These are phyloP conservation scores for Cladophialophora exuberans DNA, from an alignment of 2,329 filamentous ascomycete species.

Conservation along the genomic window DNA sequence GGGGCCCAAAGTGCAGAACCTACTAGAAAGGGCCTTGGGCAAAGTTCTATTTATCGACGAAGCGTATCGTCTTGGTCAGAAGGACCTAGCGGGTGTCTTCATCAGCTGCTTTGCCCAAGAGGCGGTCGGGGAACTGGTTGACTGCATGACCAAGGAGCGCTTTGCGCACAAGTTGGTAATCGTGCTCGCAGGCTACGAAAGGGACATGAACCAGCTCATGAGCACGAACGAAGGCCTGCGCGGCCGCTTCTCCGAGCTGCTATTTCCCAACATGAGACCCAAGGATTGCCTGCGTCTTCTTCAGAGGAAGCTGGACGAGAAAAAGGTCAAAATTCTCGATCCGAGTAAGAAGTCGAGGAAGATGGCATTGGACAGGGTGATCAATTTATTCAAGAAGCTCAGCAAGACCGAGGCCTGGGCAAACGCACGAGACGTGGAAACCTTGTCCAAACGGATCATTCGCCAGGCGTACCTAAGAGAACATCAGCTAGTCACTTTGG, in stretches of 20 bases:
- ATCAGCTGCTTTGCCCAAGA: conserved; percentile 64
- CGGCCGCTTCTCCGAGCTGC: conserved; percentile 20
- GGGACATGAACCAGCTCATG: conserved; percentile 21
- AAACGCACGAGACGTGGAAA: neutral
- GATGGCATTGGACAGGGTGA: neutral
- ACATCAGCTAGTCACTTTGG: no score
- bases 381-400: neutral
- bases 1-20: no score
- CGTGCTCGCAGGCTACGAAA: conserved; percentile 26
- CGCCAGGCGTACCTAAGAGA: no score
- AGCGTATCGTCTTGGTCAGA: conserved; percentile 71
- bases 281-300: conserved; percentile 53
- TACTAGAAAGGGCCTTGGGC: no score
- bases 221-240: conserved; percentile 15
- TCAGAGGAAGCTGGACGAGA: conserved; percentile 9
- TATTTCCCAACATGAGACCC: conserved; percentile 43
- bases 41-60: conserved; percentile 79
- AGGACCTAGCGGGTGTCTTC: no score
- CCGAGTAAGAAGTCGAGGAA: neutral
- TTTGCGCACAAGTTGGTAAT: conserved; percentile 23
- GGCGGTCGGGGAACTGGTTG: conserved; percentile 37
- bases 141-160: conserved; percentile 23
- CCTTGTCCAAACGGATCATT: neutral
- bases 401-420: neutral
- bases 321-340: neutral